phyloP scores from a whole-genome alignment of 768 basidiomycete genomes.

The Lentinula sp. region DNA sequence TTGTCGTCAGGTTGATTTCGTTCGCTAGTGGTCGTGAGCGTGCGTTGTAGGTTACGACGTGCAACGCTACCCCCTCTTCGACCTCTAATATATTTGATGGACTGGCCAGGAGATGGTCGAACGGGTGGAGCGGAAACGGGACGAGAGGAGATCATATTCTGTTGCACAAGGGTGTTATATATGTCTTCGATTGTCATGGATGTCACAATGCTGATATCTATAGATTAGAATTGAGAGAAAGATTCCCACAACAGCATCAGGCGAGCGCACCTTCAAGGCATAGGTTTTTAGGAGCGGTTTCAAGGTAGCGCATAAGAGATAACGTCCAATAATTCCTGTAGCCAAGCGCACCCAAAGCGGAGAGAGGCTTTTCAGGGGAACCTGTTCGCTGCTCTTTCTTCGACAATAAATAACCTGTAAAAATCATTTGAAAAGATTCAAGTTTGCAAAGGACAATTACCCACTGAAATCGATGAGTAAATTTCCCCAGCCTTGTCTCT shows the following conservation, averaged over 20 bases:
- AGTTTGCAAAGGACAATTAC: constrained; percentile 22
- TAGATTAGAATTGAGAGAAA: constrained; percentile 10
- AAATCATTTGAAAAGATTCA: not conserved
- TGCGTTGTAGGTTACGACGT: constrained; percentile 55
- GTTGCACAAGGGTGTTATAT: constrained; percentile 62
- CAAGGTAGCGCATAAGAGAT: constrained; percentile 73
- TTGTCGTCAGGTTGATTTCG: constrained; percentile 44
- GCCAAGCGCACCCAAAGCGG: constrained; percentile 86
- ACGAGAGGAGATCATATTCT: constrained; percentile 62
- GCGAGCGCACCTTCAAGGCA: constrained; percentile 61
- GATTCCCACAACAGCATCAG: constrained; percentile 4
- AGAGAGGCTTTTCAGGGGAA: constrained; percentile 95
- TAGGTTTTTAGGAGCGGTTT: constrained; percentile 51
- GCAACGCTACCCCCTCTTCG: constrained; percentile 54
- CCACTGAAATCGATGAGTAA: constrained; percentile 96
- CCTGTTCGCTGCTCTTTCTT: constrained; percentile 90
- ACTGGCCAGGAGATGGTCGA: constrained; percentile 70
- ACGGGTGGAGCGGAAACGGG: constrained; percentile 41
- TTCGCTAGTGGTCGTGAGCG: constrained; percentile 10
- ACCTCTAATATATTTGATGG: constrained; percentile 68
- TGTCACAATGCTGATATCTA: constrained; percentile 81
- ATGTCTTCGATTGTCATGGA: constrained; percentile 92
- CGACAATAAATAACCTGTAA: constrained; percentile 85
- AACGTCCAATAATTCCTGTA: constrained; percentile 95
- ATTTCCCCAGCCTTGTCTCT: constrained; percentile 95